Evolutionary conservation across 1,284 basidiomycete species (phyloP).

Genomic region (Melampsora larici-populina): DNA sequence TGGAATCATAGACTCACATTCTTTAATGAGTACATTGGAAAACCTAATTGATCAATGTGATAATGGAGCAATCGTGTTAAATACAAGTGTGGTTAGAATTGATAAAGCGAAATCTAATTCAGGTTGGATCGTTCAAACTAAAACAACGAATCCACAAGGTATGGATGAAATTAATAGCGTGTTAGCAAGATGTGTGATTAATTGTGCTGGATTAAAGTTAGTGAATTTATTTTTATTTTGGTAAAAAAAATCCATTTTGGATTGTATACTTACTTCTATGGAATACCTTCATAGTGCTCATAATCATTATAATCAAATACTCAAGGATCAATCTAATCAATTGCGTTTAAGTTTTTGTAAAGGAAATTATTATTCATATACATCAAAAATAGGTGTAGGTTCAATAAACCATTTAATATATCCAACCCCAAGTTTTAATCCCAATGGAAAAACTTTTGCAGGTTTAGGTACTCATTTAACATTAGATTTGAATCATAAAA

Average conservation of each 20-base stretch:
- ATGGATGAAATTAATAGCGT: conserved; percentile 61
- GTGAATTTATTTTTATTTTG: conserved; percentile 50
- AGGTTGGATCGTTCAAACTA: conserved; percentile 62
- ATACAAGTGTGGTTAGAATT: conserved; percentile 81
- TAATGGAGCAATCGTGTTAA: conserved; percentile 71
- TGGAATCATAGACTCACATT: conserved; percentile 85
- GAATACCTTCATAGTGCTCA: conserved; percentile 29
- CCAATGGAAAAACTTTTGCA: conserved; percentile 51
- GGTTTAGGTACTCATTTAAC: conserved; percentile 83
- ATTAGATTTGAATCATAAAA: conserved; percentile 77
- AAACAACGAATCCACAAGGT: conserved; percentile 48
- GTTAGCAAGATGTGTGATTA: conserved; percentile 79
- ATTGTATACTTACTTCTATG: conserved; percentile 53
- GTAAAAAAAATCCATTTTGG: conserved; percentile 59
- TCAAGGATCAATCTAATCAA: conserved; percentile 41
- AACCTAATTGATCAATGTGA: conserved; percentile 59
- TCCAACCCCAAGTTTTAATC: conserved; percentile 64
- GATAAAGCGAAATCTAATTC: conserved; percentile 59
- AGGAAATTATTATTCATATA: conserved; percentile 53
- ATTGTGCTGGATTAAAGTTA: conserved; percentile 75
- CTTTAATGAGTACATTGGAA: conserved; percentile 52
- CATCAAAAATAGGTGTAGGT: conserved; percentile 62
- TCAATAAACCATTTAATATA: conserved; percentile 76
- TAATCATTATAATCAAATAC: conserved; percentile 47
- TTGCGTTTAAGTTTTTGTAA: conserved; percentile 48